These are phyloP conservation scores for Populus hybrid DNA, from an alignment of 441 rosid species.

Conservation along the genomic window DNA sequence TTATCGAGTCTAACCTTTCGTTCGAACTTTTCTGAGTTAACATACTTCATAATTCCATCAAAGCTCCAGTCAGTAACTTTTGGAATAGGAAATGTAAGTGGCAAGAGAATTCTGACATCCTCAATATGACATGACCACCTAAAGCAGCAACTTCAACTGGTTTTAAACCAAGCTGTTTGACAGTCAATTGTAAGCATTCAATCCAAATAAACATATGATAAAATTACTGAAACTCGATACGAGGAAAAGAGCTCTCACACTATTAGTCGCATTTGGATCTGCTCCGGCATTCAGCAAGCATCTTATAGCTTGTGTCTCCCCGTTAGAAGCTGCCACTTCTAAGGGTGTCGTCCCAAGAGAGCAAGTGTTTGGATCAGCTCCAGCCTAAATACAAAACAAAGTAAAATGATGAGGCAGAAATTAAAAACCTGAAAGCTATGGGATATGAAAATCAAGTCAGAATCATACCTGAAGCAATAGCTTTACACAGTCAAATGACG, in stretches of 20 bases:
- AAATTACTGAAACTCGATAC: neutral
- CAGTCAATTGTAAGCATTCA: no score
- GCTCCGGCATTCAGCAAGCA: slow-evolving; percentile 8
- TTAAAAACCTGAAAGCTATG: no score
- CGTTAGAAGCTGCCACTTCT: neutral
- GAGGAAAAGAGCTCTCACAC: neutral
- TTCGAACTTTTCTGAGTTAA: slow-evolving; percentile 1
- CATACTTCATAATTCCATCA: slow-evolving; percentile 9
- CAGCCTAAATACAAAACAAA: neutral
- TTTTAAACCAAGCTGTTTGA: slow-evolving; percentile 10
- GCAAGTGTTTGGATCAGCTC: slow-evolving; percentile 11
- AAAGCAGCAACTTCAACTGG: slow-evolving; percentile 17
- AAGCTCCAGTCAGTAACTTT: slow-evolving; percentile 1
- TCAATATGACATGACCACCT: neutral
- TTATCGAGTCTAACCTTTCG: neutral
- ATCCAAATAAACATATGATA: neutral
- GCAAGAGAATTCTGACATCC: slow-evolving; percentile 12
- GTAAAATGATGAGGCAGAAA: no score
- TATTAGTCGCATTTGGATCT: neutral
- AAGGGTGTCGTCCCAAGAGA: neutral
- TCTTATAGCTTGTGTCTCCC: slow-evolving; percentile 4
- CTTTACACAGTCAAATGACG: slow-evolving; percentile 16
- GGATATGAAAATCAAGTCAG: neutral
- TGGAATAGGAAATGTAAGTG: slow-evolving; percentile 7
- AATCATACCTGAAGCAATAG: slow-evolving; percentile 16